Evolutionary conservation across 441 rosid genomes (phyloP).

Genomic region (Gossypium gossypioides): DNA sequence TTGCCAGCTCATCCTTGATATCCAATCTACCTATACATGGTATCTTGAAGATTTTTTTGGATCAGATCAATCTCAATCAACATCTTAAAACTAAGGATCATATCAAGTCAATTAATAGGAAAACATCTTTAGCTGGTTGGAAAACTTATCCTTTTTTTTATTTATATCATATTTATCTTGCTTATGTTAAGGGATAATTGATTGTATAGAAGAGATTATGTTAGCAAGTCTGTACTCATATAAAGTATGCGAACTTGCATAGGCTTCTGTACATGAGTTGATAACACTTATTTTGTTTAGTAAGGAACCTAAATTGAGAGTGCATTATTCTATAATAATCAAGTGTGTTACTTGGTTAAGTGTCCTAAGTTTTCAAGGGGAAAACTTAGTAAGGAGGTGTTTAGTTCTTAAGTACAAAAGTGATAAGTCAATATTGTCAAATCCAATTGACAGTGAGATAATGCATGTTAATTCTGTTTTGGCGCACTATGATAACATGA

Average conservation of each 20-base stretch:
- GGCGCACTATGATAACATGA: too few species aligned
- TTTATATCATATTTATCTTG: neutral
- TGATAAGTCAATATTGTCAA: too few species aligned
- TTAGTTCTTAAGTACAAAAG: too few species aligned
- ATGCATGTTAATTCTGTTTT: too few species aligned
- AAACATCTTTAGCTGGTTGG: neutral
- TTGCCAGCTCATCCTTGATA: too few species aligned
- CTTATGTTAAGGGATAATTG: neutral
- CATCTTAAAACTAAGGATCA: neutral
- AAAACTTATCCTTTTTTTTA: neutral
- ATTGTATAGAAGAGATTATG: too few species aligned
- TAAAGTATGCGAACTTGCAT: neutral
- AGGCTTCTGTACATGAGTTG: neutral
- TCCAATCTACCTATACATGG: too few species aligned
- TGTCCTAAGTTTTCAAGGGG: too few species aligned
- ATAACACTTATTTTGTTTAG: neutral
- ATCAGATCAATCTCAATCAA: too few species aligned
- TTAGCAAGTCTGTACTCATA: neutral
- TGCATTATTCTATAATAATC: neutral
- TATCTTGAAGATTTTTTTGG: too few species aligned
- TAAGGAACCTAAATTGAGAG: neutral
- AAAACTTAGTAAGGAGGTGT: too few species aligned
- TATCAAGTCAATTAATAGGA: neutral
- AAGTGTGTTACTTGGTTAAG: neutral
- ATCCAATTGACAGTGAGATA: too few species aligned